Percentiles rank a stretch among this genome's conserved stretches.
phyloP scores from a whole-genome alignment of 1,284 basidiomycete species.

The Irpex lacteus region DNA sequence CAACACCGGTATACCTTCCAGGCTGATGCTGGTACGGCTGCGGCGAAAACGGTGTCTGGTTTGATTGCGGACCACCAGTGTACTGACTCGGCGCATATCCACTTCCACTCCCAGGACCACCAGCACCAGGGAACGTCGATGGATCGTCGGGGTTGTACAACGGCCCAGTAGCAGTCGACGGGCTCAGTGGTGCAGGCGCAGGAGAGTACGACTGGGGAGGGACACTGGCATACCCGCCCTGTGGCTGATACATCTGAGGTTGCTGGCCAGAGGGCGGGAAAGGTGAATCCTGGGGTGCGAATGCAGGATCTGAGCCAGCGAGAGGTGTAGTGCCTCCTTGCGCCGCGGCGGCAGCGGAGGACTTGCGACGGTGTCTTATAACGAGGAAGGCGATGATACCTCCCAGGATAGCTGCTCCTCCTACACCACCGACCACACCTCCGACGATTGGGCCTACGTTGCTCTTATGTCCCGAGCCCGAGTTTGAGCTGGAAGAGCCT shows the following conservation, averaged over 20 bases:
- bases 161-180: neutral
- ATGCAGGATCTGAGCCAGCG: neutral
- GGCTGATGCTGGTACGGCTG: neutral
- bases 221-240: neutral
- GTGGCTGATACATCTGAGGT: neutral
- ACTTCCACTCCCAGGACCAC: neutral
- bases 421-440: constrained; percentile 11
- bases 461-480: neutral
- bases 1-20: constrained; percentile 10
- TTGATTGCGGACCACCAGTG: neutral
- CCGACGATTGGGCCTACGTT: constrained; percentile 11
- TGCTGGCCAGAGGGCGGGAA: neutral
- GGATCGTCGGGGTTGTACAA: constrained; percentile 12
- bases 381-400: constrained; percentile 7
- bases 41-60: neutral
- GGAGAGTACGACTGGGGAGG: neutral
- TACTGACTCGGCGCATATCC: neutral
- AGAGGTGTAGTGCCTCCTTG: neutral
- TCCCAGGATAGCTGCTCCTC: constrained; percentile 8
- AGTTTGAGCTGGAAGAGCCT: neutral
- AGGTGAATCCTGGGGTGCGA: neutral
- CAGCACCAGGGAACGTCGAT: constrained; percentile 8
- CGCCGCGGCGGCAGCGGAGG: neutral
- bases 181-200: neutral
- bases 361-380: neutral